phyloP scores from a whole-genome alignment of 2,329 filamentous ascomycete genomes.

The Alternaria ventricosa region DNA sequence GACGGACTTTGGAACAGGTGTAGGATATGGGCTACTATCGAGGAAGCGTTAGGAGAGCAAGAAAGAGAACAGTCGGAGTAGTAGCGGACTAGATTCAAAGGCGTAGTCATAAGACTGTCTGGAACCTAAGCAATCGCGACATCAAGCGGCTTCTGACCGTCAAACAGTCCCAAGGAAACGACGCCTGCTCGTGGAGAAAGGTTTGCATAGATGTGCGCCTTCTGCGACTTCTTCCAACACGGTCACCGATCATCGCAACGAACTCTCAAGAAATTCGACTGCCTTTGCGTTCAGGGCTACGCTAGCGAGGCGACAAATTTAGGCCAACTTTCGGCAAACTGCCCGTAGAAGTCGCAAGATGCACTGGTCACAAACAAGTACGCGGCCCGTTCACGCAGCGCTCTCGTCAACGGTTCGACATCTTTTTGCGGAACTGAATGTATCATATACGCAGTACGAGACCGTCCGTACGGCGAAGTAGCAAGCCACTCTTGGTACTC shows the following conservation, averaged over 20 bases:
- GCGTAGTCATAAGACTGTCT: neutral
- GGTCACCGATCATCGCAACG: neutral
- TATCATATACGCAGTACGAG: conserved; percentile 34
- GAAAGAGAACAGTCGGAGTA: neutral
- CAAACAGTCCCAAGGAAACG: neutral
- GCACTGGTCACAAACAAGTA: conserved; percentile 41
- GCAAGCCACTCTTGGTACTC: conserved; percentile 36
- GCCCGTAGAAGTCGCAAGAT: conserved; percentile 25
- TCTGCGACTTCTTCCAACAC: neutral
- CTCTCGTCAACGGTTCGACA: conserved; percentile 16
- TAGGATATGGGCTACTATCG: conserved; percentile 34
- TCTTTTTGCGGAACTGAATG: conserved; percentile 29
- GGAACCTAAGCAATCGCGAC: neutral
- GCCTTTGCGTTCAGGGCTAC: neutral
- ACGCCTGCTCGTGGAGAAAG: neutral
- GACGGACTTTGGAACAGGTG: conserved; percentile 34
- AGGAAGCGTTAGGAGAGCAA: conserved; percentile 16
- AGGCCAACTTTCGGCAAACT: conserved; percentile 30
- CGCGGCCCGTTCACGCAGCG: conserved; percentile 20
- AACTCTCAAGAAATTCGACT: neutral
- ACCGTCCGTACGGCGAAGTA: conserved; percentile 28
- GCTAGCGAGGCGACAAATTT: conserved; percentile 28
- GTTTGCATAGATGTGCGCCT: neutral
- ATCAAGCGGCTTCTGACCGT: neutral
- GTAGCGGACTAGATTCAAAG: neutral